Evolutionary conservation across 2,329 filamentous ascomycete genomes (phyloP), one percentile per base, ranked within the genome.

Genomic region (Colletotrichum incanum): DNA sequence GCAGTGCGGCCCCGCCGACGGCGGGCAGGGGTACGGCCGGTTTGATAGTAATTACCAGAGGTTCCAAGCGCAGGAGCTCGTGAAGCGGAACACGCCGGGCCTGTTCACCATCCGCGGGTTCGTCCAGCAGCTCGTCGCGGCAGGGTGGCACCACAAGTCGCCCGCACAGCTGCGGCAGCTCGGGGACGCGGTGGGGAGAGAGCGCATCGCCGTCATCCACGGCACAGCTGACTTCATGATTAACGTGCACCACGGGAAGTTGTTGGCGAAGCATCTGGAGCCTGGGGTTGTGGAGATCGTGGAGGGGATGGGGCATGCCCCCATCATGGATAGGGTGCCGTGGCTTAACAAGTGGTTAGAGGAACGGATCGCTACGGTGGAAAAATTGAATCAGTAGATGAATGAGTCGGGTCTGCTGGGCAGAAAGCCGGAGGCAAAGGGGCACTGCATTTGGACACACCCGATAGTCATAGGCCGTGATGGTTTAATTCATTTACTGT

Each of bases 1-100:
- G 18, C 77, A 70, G 62, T 85, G 77, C 80, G 82, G 60, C 52
- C 82, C 79, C 1, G 70, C 65, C n/a, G 74, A 72, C n/a, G 75
- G 77, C 47, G 76, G 75, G 2, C 73, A 76, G 65, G 61, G 34
- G 0, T 90, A 90, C 68, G 76, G 85, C 47, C 82, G 80, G 11
- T 97, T 96, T 80, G 88, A 88, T 5, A 94, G 87, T 64, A 96
- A 96, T 78, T 94, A 91, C 71, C 93, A 96, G 83, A 92, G 95
- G 6, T 96, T 95, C 78, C 92, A 93, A 34, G 94, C 95, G 0
- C 90, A 92, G 75, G 94, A 97, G 81, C 81, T 97, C 74, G 86
- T 85, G 77, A 97, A 97, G 84, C 87, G 93, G 23, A 82, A 86
- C 20, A 87, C 93, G 70, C 83, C 86, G 1, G 83, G 85, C 0